phyloP scores from a whole-genome alignment of 441 rosid genomes.

The Adansonia madagascariensis region DNA sequence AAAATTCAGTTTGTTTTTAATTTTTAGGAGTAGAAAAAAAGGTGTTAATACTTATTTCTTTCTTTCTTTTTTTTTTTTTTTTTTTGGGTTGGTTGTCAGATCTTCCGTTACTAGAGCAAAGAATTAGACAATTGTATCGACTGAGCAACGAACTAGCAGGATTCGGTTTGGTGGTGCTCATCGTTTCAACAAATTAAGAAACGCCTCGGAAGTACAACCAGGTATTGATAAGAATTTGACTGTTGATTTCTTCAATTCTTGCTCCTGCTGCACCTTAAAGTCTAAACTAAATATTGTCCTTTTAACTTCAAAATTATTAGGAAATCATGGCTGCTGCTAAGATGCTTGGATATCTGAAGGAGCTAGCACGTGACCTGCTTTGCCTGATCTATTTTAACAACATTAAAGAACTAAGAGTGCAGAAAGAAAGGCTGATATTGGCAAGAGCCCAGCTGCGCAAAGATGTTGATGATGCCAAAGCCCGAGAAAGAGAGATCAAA shows the following conservation, averaged over 20 bases:
- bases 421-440: neutral
- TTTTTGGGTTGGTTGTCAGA: too few relatives aligned
- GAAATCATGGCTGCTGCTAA: neutral
- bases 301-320: neutral
- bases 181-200: too few relatives aligned
- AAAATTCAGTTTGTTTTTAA: too few relatives aligned
- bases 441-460: neutral
- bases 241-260: neutral
- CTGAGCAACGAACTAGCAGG: too few relatives aligned
- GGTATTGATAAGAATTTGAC: neutral
- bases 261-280: too few relatives aligned
- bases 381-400: conserved; percentile 8
- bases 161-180: too few relatives aligned
- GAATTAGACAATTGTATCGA: too few relatives aligned
- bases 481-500: neutral
- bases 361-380: neutral
- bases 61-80: too few relatives aligned
- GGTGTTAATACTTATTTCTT: too few relatives aligned
- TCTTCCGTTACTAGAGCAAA: too few relatives aligned
- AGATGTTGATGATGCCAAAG: neutral
- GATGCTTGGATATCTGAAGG: neutral
- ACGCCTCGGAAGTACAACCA: neutral
- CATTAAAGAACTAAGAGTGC: neutral
- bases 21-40: too few relatives aligned
- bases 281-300: neutral